phyloP scores from a whole-genome alignment of 2,329 filamentous ascomycete species.

The Aspergillus amoenus region DNA sequence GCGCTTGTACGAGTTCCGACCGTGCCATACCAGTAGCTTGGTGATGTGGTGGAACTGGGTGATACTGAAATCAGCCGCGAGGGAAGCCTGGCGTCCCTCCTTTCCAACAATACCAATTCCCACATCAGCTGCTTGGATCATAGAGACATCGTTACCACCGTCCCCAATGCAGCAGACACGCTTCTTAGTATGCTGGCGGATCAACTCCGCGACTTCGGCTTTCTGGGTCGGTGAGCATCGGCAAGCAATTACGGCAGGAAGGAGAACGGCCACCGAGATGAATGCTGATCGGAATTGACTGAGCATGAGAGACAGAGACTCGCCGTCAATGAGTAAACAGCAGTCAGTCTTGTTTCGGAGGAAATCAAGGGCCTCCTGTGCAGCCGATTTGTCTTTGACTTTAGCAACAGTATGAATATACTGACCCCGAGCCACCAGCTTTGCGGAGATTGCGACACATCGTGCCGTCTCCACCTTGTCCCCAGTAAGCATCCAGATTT shows the following conservation, averaged over 20 bases:
- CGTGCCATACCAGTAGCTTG: constrained; percentile 98
- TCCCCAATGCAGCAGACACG: constrained; percentile 97
- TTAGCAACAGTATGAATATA: constrained; percentile 93
- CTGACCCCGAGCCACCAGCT: constrained; percentile 88
- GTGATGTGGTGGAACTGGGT: constrained; percentile 93
- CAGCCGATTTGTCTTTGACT: constrained; percentile 77
- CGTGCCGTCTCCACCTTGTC: constrained; percentile 98
- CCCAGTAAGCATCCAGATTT: constrained; percentile 99
- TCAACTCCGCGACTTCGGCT: constrained; percentile 86
- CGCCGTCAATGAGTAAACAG: constrained; percentile 91
- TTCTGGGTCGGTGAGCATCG: constrained; percentile 97
- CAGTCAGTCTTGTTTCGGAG: constrained; percentile 81
- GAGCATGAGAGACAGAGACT: constrained; percentile 81
- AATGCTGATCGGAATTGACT: constrained; percentile 81
- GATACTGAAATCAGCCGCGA: constrained; percentile 96
- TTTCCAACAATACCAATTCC: constrained; percentile 98
- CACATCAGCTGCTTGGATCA: constrained; percentile 98
- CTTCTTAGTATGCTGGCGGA: constrained; percentile 88
- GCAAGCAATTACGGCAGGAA: constrained; percentile 92
- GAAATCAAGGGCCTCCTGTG: constrained; percentile 85
- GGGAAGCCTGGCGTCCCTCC: constrained; percentile 88
- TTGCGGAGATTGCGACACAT: constrained; percentile 92
- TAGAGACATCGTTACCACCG: constrained; percentile 96
- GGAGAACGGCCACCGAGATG: constrained; percentile 79
- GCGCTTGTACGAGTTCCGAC: constrained; percentile 94